phyloP scores from a whole-genome alignment of 2,329 filamentous ascomycete species.

The Xylariaceae sp. region DNA sequence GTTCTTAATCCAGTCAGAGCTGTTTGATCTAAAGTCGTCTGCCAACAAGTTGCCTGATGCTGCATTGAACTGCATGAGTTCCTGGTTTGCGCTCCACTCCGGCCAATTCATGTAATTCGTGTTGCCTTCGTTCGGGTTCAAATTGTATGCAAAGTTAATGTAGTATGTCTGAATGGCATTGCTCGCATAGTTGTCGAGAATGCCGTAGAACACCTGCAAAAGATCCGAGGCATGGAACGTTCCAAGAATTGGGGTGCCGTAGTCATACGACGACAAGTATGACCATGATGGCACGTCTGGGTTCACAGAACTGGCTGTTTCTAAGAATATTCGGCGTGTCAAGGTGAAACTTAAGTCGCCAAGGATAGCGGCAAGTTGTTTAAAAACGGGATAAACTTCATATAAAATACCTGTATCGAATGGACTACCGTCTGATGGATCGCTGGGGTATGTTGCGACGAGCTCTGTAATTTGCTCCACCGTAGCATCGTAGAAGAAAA shows the following conservation, averaged over 20 bases:
- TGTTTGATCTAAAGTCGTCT: conserved; percentile 26
- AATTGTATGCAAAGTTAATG: conserved; percentile 64
- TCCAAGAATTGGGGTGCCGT: conserved; percentile 67
- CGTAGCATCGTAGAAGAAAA: conserved; percentile 54
- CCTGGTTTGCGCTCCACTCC: conserved; percentile 43
- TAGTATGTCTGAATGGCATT: conserved; percentile 64
- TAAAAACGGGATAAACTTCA: conserved; percentile 72
- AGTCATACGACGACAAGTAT: conserved; percentile 69
- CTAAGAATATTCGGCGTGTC: conserved; percentile 61
- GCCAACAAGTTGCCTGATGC: conserved; percentile 18
- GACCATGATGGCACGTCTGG: conserved; percentile 66
- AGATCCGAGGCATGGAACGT: conserved; percentile 73
- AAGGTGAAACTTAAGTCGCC: conserved; percentile 75
- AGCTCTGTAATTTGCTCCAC: conserved; percentile 49
- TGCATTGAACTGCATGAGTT: conserved; percentile 35
- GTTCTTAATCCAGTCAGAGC: conserved; percentile 15
- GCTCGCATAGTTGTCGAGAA: conserved; percentile 59
- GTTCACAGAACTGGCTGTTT: conserved; percentile 40
- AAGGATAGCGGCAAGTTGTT: conserved; percentile 69
- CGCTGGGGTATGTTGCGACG: conserved; percentile 59
- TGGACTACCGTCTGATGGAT: conserved; percentile 59
- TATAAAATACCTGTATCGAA: conserved; percentile 68
- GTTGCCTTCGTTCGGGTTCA: conserved; percentile 62
- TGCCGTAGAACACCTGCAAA: conserved; percentile 63
- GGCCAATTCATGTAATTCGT: conserved; percentile 31